Conservation (phyloP, 1,284 basidiomycete genomes). For the Naganishia sp. region DNA sequence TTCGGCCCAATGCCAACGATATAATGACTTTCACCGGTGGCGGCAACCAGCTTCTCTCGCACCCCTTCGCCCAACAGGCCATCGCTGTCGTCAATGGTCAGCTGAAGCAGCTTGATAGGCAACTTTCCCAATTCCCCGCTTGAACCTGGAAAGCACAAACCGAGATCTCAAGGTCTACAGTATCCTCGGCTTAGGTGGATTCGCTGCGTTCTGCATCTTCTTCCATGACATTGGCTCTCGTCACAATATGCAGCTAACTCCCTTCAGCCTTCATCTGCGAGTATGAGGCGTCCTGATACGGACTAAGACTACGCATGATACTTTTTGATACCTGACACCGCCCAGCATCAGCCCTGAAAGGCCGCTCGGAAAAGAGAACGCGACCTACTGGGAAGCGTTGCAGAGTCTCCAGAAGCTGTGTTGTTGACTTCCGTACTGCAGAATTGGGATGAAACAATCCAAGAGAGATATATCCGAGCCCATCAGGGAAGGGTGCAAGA, state of each 20-base stretch:
- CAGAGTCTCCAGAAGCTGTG: constrained; percentile 79
- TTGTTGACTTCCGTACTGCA: constrained; percentile 70
- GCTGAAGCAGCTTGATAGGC: constrained; percentile 84
- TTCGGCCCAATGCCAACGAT: too few species aligned
- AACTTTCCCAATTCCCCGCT: constrained; percentile 88
- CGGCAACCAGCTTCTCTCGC: constrained; percentile 63
- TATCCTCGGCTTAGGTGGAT: constrained; percentile 60
- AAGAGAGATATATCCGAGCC: constrained; percentile 80
- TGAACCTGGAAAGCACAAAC: constrained; percentile 89
- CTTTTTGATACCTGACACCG: too few species aligned
- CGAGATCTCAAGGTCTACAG: constrained; percentile 89
- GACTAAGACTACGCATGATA: constrained; percentile 80
- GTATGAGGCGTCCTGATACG: constrained; percentile 68
- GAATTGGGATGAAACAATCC: constrained; percentile 84
- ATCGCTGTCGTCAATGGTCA: constrained; percentile 74
- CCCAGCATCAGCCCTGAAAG: too few species aligned
- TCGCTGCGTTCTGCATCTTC: background rate
- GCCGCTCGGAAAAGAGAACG: background rate
- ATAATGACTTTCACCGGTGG: too few species aligned
- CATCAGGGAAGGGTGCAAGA: constrained; percentile 75
- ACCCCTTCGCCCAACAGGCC: constrained; percentile 78
- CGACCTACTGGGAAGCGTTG: constrained; percentile 69
- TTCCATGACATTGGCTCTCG: background rate
- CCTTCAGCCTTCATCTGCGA: background rate
- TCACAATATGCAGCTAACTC: background rate